Conservation (phyloP, 257 asterid genomes). For the Jasminum sambac region DNA sequence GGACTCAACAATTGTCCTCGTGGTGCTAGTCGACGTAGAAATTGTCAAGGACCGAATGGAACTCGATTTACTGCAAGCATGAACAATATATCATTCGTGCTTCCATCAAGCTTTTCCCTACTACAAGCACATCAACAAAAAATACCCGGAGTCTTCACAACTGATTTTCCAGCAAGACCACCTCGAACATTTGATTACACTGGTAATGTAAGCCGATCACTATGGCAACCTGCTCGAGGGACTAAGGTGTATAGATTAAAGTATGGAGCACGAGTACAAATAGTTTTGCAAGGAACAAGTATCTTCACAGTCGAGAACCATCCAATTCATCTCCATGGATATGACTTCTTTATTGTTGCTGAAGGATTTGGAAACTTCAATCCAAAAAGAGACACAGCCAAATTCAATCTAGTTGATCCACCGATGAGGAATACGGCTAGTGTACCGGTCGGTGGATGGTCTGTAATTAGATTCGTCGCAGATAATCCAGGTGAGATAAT, state of each 20-base stretch:
- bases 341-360: conserved; percentile 73
- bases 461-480: conserved; percentile 85
- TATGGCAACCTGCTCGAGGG: conserved; percentile 70
- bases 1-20: conserved; percentile 72
- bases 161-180: conserved; percentile 74
- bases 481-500: conserved; percentile 82
- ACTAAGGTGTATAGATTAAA: conserved; percentile 64
- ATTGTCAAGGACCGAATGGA: conserved; percentile 89
- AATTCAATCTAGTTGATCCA: conserved; percentile 80
- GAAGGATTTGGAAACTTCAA: conserved; percentile 93
- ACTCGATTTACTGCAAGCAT: conserved; percentile 86
- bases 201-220: conserved; percentile 75
- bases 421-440: conserved; percentile 79
- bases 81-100: conserved; percentile 81
- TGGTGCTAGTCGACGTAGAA: conserved; percentile 45
- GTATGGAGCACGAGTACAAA: conserved; percentile 69
- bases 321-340: conserved; percentile 95
- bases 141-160: conserved; percentile 76
- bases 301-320: conserved; percentile 80
- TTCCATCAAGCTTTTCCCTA: conserved; percentile 72
- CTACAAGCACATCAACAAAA: conserved; percentile 78
- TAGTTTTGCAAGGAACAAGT: conserved; percentile 85
- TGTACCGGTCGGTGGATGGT: conserved; percentile 87
- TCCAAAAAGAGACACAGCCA: conserved; percentile 51
- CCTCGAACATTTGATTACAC: conserved; percentile 71